These are phyloP conservation scores for Tylopilus intermedius DNA, from an alignment of 768 basidiomycete genomes.

Conservation along the genomic window DNA sequence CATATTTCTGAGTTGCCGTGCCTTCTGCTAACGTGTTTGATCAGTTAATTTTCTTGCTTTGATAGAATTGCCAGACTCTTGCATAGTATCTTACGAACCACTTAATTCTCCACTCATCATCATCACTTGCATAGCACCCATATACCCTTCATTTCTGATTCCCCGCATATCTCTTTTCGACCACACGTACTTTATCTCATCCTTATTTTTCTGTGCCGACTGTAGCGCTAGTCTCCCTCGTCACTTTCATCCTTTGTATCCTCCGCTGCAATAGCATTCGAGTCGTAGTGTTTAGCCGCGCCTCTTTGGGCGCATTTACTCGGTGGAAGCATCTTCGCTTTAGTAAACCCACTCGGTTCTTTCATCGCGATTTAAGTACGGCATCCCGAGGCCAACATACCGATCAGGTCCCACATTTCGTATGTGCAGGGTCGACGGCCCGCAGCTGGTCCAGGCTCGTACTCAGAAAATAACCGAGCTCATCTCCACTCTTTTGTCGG, in stretches of 20 bases:
- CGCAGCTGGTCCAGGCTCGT: background rate
- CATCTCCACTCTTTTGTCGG: background rate
- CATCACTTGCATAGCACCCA: background rate
- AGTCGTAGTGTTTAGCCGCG: background rate
- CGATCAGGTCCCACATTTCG: background rate
- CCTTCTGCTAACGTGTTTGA: background rate
- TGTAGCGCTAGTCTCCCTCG: slow-evolving; percentile 19
- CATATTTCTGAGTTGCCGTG: background rate
- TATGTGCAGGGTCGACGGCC: background rate
- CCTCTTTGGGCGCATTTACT: too few relatives aligned
- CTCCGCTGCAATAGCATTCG: background rate
- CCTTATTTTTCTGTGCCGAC: background rate
- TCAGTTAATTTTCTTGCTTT: background rate
- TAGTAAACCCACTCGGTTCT: background rate
- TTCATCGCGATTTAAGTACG: background rate
- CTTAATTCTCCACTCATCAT: background rate
- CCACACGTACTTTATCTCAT: slow-evolving; percentile 1
- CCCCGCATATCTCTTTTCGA: background rate
- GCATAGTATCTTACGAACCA: background rate
- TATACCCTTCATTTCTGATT: slow-evolving; percentile 1
- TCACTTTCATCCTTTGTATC: slow-evolving; percentile 1
- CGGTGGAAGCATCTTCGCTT: background rate
- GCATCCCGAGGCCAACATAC: background rate
- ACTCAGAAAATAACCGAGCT: background rate
- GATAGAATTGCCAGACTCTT: background rate